These are phyloP conservation scores for Solanum lignicaule DNA, from an alignment of 257 asterid genomes.

Conservation along the genomic window DNA sequence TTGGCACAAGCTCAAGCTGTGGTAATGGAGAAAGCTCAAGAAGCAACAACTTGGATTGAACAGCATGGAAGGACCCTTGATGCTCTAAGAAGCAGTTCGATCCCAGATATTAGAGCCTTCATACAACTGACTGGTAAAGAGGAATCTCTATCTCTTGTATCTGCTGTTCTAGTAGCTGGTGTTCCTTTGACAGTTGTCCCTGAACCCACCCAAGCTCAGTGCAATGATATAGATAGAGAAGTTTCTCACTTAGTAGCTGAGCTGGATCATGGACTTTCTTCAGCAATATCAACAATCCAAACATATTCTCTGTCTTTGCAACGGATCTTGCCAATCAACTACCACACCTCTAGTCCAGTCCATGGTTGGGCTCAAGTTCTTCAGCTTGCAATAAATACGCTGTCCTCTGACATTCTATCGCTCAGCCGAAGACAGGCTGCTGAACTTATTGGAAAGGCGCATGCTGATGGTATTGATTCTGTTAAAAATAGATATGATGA, in stretches of 20 bases:
- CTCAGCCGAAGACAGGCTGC: constrained; percentile 69
- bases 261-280: constrained; percentile 74
- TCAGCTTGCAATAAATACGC: constrained; percentile 52
- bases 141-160: constrained; percentile 67
- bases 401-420: constrained; percentile 62
- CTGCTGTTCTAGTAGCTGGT: constrained; percentile 83
- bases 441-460: constrained; percentile 50
- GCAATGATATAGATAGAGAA: constrained; percentile 85
- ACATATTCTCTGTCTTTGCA: constrained; percentile 84
- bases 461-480: constrained; percentile 33
- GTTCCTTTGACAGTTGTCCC: constrained; percentile 94
- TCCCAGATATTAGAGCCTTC: constrained; percentile 56
- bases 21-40: constrained; percentile 74
- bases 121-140: constrained; percentile 47
- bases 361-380: constrained; percentile 92
- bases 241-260: constrained; percentile 68
- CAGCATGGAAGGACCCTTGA: constrained; percentile 88
- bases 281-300: constrained; percentile 69
- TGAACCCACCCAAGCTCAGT: constrained; percentile 92
- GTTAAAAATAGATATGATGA: constrained; percentile 60
- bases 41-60: constrained; percentile 87
- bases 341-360: constrained; percentile 78
- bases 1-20: constrained; percentile 68
- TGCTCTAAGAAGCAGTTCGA: constrained; percentile 74
- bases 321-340: constrained; percentile 75